Evolutionary conservation across 148 eudicot genomes (phyloP), one percentile per base, ranked within the genome.

Genomic region (Cornus kousa): DNA sequence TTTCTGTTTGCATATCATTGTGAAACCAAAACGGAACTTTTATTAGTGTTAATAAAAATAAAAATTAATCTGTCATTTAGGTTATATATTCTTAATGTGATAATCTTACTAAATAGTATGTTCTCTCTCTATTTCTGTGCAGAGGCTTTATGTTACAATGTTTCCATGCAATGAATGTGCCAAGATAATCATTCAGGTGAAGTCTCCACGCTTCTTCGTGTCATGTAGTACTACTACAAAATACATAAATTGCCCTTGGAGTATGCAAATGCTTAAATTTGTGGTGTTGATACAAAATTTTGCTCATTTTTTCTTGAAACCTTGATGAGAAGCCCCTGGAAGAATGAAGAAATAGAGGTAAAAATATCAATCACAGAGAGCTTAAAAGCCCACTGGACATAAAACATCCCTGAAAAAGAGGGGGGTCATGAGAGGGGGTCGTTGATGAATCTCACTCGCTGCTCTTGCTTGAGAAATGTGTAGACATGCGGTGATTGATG

Each of bases 111-210:
- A 43, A 24, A 40, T 43, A n/a, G 20, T 48, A 10, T 62, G 5
- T 43, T 9, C 60, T 79, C 14, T 76, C 46, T 9, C 33, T 75
- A 0, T 46, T 14, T 43, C 60, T 20, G 37, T 86, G 88, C 93
- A 95, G 98, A 95, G 88, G 81, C 98, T 95, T 32, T 95, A 95
- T 57, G 98, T 93, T 33, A 93, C 97, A 62, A 95, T 95, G 98
- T 95, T 94, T 81, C 98, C 98, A 60, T 95, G 97, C 90, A 95
- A 93, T 67, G 98, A 95, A 82, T 95, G 98, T 62, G 95, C 98
- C 67, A 95, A 95, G 86, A 87, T 95, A 50, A 93, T 95, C 57
- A 95, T 95, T 86, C 98, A 95, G 96, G 98, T 95, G 69, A 67
- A 19, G 22, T 24, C 74, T 76, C 32, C 39, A 33, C 48, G 20